Conservation (phyloP, 306 rosid species). For the Trichosanthes cucumerina region DNA sequence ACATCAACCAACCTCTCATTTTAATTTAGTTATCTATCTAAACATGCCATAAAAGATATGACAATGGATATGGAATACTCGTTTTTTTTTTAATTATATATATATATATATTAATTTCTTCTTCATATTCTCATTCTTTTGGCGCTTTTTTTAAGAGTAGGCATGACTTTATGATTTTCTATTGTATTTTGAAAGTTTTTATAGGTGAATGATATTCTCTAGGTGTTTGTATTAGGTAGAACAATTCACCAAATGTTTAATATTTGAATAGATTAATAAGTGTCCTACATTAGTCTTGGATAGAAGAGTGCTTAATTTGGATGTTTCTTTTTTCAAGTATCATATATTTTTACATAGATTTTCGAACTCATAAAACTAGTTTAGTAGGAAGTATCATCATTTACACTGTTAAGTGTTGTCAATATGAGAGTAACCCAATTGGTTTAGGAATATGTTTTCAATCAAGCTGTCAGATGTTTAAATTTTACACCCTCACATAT, state of each 20-base stretch:
- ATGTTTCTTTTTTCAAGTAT: background rate
- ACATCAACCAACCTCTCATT: background rate
- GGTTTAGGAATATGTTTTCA: too few relatives aligned
- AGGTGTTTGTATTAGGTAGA: background rate
- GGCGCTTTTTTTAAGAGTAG: background rate
- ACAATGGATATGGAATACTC: background rate
- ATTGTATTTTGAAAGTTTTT: background rate
- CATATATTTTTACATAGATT: background rate
- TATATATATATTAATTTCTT: too few relatives aligned
- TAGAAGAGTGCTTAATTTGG: background rate
- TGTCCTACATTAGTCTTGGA: background rate
- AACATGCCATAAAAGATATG: background rate
- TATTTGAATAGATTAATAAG: background rate
- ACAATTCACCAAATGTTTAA: background rate
- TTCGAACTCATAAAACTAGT: too few relatives aligned
- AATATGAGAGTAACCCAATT: too few relatives aligned
- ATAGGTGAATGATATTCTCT: background rate
- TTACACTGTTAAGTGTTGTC: too few relatives aligned
- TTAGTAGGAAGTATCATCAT: too few relatives aligned
- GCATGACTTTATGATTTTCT: background rate
- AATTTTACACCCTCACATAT: too few relatives aligned
- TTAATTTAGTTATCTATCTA: background rate
- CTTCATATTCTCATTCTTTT: constrained; percentile 3
- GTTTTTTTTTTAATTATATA: background rate
- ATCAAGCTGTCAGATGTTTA: too few relatives aligned